Conservation (phyloP, 2,329 filamentous ascomycete genomes). For the Penicillium digitatum region DNA sequence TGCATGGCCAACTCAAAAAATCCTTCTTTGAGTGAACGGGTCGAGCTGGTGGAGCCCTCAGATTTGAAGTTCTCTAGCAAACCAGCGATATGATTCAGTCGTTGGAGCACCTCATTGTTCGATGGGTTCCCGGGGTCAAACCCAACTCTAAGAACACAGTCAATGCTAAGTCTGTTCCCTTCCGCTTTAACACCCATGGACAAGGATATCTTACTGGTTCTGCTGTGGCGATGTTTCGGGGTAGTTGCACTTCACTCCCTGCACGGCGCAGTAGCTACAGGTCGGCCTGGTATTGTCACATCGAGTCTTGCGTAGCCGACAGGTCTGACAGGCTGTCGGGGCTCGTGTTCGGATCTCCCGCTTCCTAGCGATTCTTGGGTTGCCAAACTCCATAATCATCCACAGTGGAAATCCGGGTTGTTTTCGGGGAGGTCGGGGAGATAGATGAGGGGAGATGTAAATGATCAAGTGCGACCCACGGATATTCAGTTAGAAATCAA, state of each 20-base stretch:
- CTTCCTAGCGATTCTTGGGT: constrained; percentile 16
- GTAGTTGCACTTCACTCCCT: constrained; percentile 23
- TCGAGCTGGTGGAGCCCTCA: constrained; percentile 15
- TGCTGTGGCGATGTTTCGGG: constrained; percentile 20
- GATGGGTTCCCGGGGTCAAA: constrained; percentile 14
- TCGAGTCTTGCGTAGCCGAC: constrained; percentile 25
- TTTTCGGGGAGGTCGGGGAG: constrained; percentile 19
- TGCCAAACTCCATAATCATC: constrained; percentile 15
- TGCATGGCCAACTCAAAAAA: constrained; percentile 15
- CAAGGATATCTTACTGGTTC: constrained; percentile 18
- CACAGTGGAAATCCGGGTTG: neutral
- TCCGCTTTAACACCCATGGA: neutral
- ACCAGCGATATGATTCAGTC: constrained; percentile 19
- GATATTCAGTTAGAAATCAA: constrained; percentile 9
- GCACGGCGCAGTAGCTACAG: constrained; percentile 24
- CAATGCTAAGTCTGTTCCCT: neutral
- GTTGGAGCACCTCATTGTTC: constrained; percentile 22
- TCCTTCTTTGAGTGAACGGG: constrained; percentile 15
- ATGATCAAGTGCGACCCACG: constrained; percentile 13
- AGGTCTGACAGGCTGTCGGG: constrained; percentile 26
- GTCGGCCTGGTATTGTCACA: constrained; percentile 23
- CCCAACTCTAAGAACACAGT: constrained; percentile 9
- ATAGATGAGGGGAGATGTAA: neutral
- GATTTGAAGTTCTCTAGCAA: constrained; percentile 23
- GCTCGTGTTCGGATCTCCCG: constrained; percentile 25